phyloP scores from a whole-genome alignment of 805 yeast genomes.

The Candida silvatica region DNA sequence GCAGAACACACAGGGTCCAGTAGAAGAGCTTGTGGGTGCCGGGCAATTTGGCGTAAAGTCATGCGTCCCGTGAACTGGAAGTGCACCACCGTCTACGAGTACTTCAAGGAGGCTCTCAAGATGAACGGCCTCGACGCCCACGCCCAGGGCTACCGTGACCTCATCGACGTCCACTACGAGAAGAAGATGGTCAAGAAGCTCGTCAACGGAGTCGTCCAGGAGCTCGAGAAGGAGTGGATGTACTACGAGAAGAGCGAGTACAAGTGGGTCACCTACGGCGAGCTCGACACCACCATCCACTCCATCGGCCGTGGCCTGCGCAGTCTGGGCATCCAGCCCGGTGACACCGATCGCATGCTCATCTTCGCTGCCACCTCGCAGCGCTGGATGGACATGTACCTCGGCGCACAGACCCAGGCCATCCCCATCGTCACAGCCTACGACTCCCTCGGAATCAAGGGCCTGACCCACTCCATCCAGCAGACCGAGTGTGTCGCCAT shows the following conservation, averaged over 20 bases:
- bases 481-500: constrained; percentile 76
- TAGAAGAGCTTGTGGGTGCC: too few relatives aligned
- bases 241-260: constrained; percentile 76
- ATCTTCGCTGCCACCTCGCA: constrained; percentile 83
- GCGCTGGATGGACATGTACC: constrained; percentile 82
- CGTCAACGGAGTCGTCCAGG: constrained; percentile 65
- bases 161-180: constrained; percentile 68
- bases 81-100: constrained; percentile 65
- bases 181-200: constrained; percentile 63
- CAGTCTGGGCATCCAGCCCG: constrained; percentile 61
- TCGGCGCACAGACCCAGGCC: constrained; percentile 69
- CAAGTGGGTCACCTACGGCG: constrained; percentile 51
- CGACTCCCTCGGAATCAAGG: constrained; percentile 87
- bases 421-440: constrained; percentile 93
- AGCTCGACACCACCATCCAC: constrained; percentile 41
- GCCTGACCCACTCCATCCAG: constrained; percentile 75
- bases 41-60: too few relatives aligned
- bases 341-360: constrained; percentile 56
- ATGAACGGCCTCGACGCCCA: constrained; percentile 43
- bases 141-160: constrained; percentile 70
- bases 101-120: constrained; percentile 50
- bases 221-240: constrained; percentile 81
- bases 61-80: constrained; percentile 55
- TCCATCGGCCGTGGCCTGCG: constrained; percentile 69
- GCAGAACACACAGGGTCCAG: too few relatives aligned